These are phyloP conservation scores for Limonium bicolor DNA, from an alignment of 148 eudicot species.

Conservation along the genomic window DNA sequence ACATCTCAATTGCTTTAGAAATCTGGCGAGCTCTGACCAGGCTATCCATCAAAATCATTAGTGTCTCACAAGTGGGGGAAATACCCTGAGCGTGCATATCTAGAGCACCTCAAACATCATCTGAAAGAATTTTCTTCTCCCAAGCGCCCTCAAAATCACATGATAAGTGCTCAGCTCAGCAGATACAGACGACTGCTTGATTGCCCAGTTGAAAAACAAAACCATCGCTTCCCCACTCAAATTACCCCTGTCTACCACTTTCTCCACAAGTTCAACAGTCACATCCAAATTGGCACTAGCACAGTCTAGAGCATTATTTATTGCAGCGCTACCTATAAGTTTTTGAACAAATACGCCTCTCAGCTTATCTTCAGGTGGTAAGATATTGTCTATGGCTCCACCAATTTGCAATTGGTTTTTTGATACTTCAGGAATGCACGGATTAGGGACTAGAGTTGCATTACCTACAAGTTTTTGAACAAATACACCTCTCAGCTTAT, in stretches of 20 bases:
- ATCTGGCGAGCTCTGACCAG: constrained; percentile 34
- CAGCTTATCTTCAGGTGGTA: too few species aligned
- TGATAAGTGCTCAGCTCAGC: constrained; percentile 30
- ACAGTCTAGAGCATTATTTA: constrained; percentile 25
- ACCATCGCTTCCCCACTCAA: constrained; percentile 65
- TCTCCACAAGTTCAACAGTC: constrained; percentile 32
- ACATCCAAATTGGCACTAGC: constrained; percentile 25
- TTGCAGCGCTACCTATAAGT: constrained; percentile 35
- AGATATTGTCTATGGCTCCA: too few species aligned
- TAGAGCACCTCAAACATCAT: constrained; percentile 35
- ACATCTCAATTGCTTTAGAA: constrained; percentile 45
- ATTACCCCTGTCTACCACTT: constrained; percentile 48
- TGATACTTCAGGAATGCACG: too few species aligned
- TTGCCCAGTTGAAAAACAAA: constrained; percentile 63
- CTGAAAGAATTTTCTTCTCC: constrained; percentile 61
- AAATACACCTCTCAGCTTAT: constrained; percentile 72
- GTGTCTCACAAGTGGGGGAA: constrained; percentile 26
- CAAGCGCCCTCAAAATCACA: constrained; percentile 54
- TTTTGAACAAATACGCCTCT: too few species aligned
- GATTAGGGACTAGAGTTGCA: too few species aligned
- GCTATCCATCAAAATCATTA: constrained; percentile 57
- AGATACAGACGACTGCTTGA: constrained; percentile 17
- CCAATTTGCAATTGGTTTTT: too few species aligned
- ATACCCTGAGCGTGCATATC: constrained; percentile 41
- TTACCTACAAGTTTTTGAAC: too few species aligned